Evolutionary conservation across 1,284 basidiomycete species (phyloP).

Genomic region (Sphaerobolus stellatus): DNA sequence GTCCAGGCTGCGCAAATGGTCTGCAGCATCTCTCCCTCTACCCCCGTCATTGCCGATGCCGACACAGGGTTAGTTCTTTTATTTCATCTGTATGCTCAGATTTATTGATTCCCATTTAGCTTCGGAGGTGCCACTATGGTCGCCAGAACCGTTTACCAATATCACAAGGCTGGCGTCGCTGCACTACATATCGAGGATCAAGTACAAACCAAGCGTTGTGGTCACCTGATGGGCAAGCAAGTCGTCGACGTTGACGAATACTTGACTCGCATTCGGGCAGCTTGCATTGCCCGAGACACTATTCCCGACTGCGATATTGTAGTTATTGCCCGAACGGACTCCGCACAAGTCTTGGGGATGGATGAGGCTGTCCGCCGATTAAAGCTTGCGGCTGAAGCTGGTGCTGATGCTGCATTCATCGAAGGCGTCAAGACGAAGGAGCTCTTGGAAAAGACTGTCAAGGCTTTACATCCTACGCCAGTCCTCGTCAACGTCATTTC

Average conservation of each 20-base stretch:
- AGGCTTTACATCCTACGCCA: slow-evolving; percentile 67
- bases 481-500: slow-evolving; percentile 77
- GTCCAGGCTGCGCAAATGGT: slow-evolving; percentile 67
- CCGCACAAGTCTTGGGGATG: slow-evolving; percentile 76
- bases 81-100: no score
- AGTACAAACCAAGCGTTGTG: slow-evolving; percentile 81
- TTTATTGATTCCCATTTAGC: no score
- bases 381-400: slow-evolving; percentile 69
- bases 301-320: slow-evolving; percentile 75
- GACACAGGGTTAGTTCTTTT: slow-evolving; percentile 59
- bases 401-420: slow-evolving; percentile 83
- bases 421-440: slow-evolving; percentile 75
- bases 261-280: slow-evolving; percentile 72
- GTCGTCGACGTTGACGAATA: slow-evolving; percentile 78
- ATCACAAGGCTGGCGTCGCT: slow-evolving; percentile 70
- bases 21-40: slow-evolving; percentile 58
- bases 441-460: slow-evolving; percentile 62
- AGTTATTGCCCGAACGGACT: slow-evolving; percentile 81
- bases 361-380: slow-evolving; percentile 74
- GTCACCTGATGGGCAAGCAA: slow-evolving; percentile 78
- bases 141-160: slow-evolving; percentile 72
- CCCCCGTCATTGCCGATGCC: slow-evolving; percentile 78
- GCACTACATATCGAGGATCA: slow-evolving; percentile 83
- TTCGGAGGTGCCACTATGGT: slow-evolving; percentile 79
- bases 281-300: slow-evolving; percentile 67